Conservation (phyloP, 306 rosid species). For the Hippophae gyantsensis region DNA sequence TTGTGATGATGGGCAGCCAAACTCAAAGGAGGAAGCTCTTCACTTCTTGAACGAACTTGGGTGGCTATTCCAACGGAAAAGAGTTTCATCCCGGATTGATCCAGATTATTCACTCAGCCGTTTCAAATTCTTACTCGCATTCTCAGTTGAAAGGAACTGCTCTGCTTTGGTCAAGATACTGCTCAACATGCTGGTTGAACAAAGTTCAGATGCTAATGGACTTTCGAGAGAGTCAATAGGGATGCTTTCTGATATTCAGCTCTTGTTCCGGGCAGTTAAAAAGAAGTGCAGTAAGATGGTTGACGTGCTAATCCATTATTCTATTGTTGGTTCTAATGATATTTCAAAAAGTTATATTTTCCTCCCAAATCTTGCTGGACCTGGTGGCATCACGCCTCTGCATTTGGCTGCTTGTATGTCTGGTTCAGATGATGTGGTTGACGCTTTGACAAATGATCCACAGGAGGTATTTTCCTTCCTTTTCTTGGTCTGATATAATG, state of each 20-base stretch:
- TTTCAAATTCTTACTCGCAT: constrained; percentile 63
- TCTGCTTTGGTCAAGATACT: constrained; percentile 57
- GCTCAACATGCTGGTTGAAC: constrained; percentile 52
- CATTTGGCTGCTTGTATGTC: constrained; percentile 83
- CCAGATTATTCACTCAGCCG: constrained; percentile 53
- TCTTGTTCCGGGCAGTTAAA: constrained; percentile 70
- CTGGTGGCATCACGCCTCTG: constrained; percentile 76
- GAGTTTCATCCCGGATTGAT: constrained; percentile 27
- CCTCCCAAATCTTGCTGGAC: constrained; percentile 68
- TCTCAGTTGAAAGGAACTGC: constrained; percentile 67
- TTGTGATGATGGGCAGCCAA: constrained; percentile 37
- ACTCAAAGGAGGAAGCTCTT: constrained; percentile 61
- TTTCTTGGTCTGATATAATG: background rate
- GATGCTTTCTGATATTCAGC: constrained; percentile 67
- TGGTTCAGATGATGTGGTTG: constrained; percentile 52
- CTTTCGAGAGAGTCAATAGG: constrained; percentile 42
- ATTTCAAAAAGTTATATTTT: constrained; percentile 43
- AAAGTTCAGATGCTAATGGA: constrained; percentile 39
- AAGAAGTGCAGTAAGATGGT: constrained; percentile 60
- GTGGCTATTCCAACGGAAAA: constrained; percentile 77
- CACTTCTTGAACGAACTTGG: constrained; percentile 87
- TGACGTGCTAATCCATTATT: constrained; percentile 58
- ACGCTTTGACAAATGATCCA: constrained; percentile 72
- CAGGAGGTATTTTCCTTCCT: constrained; percentile 46
- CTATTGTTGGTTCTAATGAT: constrained; percentile 25